Conservation (phyloP, 2,329 filamentous ascomycete genomes). For the Sphaerulina musiva region DNA sequence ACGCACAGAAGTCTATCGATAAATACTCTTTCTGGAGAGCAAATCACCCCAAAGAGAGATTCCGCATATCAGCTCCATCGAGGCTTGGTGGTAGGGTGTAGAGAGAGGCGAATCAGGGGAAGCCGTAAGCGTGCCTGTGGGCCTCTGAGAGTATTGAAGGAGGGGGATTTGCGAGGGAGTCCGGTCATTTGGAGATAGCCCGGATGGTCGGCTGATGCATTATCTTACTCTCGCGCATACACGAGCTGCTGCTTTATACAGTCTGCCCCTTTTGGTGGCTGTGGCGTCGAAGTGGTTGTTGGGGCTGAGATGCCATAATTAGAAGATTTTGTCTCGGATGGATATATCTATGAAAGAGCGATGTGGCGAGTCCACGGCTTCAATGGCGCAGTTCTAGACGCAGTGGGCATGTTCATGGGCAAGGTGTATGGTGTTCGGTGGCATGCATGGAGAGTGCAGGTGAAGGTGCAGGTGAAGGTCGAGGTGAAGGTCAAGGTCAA, state of each 20-base stretch:
- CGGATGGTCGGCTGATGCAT: neutral
- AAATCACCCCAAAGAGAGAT: neutral
- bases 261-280: neutral
- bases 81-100: neutral
- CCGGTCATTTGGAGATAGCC: neutral
- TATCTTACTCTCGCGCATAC: neutral
- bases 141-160: neutral
- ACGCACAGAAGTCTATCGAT: neutral
- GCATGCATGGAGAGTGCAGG: no score
- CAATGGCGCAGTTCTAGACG: neutral
- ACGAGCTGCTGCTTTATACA: neutral
- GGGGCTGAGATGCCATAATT: neutral
- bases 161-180: neutral
- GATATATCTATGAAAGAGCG: neutral
- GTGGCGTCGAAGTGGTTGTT: neutral
- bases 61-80: neutral
- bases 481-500: no score
- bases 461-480: no score
- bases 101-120: neutral
- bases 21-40: neutral
- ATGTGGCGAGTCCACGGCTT: neutral
- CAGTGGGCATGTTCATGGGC: no score
- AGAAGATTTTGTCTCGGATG: neutral
- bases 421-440: no score
- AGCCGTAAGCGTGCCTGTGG: neutral